Conservation (phyloP, 192 early-diverging fungal genomes). For the Ramicandelaber brevisporus region DNA sequence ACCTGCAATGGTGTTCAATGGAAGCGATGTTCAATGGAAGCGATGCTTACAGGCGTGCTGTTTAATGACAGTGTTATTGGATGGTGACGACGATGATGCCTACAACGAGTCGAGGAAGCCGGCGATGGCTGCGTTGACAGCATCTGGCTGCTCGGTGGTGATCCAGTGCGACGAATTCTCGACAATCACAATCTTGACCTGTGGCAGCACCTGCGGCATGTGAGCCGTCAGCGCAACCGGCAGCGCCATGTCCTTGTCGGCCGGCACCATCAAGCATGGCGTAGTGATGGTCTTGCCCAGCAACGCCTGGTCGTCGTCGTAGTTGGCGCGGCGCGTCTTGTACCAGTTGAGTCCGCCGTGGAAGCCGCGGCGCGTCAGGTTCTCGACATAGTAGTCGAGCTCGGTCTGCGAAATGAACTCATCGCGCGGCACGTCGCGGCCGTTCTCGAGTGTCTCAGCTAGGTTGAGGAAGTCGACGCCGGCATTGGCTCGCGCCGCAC, state of each 20-base stretch:
- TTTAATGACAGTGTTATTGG: too few relatives aligned
- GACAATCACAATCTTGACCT: background rate
- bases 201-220: background rate
- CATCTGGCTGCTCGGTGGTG: slow-evolving; percentile 2
- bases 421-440: background rate
- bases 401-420: slow-evolving; percentile 9
- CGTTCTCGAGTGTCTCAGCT: slow-evolving; percentile 1
- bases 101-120: slow-evolving; percentile 1
- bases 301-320: slow-evolving; percentile 6
- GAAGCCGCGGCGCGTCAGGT: slow-evolving; percentile 11
- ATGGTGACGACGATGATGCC: too few relatives aligned
- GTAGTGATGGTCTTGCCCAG: background rate
- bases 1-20: too few relatives aligned
- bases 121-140: slow-evolving; percentile 1
- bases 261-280: slow-evolving; percentile 1
- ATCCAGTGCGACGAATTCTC: slow-evolving; percentile 3
- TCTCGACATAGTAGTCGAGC: slow-evolving; percentile 22
- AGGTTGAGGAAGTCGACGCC: background rate
- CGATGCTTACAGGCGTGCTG: too few relatives aligned
- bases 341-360: slow-evolving; percentile 33
- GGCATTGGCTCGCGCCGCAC: background rate
- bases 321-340: slow-evolving; percentile 9
- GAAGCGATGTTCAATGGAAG: too few relatives aligned
- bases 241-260: background rate
- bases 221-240: background rate